Percentiles rank a stretch among this genome's conserved stretches.
phyloP scores from a whole-genome alignment of 805 yeast species.

The Saccharomyces cerevisiae region DNA sequence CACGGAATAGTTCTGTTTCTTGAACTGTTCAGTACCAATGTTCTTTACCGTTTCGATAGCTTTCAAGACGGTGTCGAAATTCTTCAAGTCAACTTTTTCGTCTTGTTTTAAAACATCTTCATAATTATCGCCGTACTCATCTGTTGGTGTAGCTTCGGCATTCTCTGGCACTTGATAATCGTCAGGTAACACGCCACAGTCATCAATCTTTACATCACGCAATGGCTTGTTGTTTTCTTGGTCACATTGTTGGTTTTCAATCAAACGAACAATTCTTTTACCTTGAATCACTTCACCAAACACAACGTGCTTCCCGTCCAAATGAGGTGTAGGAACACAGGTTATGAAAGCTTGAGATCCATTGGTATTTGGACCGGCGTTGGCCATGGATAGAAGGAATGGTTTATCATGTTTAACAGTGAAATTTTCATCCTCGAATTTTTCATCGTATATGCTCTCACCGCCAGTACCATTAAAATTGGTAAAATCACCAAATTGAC shows the following conservation, averaged over 20 bases:
- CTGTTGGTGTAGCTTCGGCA: constrained; percentile 44
- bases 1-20: constrained; percentile 46
- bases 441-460: constrained; percentile 74
- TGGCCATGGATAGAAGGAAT: constrained; percentile 90
- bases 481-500: constrained; percentile 94
- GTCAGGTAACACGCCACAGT: constrained; percentile 68
- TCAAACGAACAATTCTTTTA: constrained; percentile 65
- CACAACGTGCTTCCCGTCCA: constrained; percentile 93
- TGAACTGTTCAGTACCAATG: constrained; percentile 70
- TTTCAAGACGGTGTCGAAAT: constrained; percentile 57
- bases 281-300: constrained; percentile 86
- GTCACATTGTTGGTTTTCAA: constrained; percentile 62
- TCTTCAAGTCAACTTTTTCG: constrained; percentile 47
- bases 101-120: constrained; percentile 75
- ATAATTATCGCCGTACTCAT: constrained; percentile 78
- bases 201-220: constrained; percentile 59
- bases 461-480: constrained; percentile 69
- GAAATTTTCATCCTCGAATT: constrained; percentile 88
- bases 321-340: constrained; percentile 86
- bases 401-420: constrained; percentile 69
- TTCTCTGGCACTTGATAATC: constrained; percentile 43
- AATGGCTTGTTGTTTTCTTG: constrained; percentile 63
- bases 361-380: constrained; percentile 90
- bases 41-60: constrained; percentile 62
- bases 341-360: constrained; percentile 95